phyloP scores from a whole-genome alignment of 495 filamentous ascomycete genomes.

The Entonaema liquescens region DNA sequence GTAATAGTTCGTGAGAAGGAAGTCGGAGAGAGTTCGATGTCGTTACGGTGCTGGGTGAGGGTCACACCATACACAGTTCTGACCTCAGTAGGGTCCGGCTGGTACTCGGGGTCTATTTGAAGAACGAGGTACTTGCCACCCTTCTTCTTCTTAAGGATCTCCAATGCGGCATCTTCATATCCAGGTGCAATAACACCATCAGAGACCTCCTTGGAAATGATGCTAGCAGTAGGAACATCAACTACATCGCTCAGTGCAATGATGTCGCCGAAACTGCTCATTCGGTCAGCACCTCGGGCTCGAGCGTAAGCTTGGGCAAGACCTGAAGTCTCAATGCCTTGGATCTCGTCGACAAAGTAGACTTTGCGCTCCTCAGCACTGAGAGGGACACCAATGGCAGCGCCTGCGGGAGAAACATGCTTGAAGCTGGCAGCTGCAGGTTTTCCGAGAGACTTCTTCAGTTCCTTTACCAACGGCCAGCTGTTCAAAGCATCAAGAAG shows the following conservation, averaged over 20 bases:
- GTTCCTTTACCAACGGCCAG: constrained; percentile 96
- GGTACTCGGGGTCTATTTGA: constrained; percentile 89
- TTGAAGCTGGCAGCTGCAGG: constrained; percentile 99
- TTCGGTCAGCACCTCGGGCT: constrained; percentile 92
- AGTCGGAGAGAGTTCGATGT: constrained; percentile 81
- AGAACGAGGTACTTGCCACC: constrained; percentile 95
- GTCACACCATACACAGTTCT: constrained; percentile 89
- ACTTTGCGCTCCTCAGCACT: constrained; percentile 90
- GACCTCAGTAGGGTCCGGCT: constrained; percentile 76
- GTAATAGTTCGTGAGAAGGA: constrained; percentile 86
- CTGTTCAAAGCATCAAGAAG: constrained; percentile 95
- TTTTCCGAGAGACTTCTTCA: constrained; percentile 83
- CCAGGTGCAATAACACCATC: constrained; percentile 94
- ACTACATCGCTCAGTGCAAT: constrained; percentile 91
- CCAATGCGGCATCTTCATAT: constrained; percentile 83
- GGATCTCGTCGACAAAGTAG: constrained; percentile 97
- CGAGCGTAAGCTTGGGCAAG: constrained; percentile 95
- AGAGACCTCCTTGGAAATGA: constrained; percentile 96
- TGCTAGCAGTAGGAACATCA: constrained; percentile 90
- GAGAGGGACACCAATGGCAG: constrained; percentile 89
- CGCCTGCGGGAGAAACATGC: constrained; percentile 96
- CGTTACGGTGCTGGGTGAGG: constrained; percentile 89
- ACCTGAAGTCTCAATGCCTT: constrained; percentile 80
- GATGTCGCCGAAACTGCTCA: constrained; percentile 97
- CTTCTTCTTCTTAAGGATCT: constrained; percentile 97